These are phyloP conservation scores for Claviceps sorghi DNA, from an alignment of 2,329 filamentous ascomycete genomes.

Conservation along the genomic window DNA sequence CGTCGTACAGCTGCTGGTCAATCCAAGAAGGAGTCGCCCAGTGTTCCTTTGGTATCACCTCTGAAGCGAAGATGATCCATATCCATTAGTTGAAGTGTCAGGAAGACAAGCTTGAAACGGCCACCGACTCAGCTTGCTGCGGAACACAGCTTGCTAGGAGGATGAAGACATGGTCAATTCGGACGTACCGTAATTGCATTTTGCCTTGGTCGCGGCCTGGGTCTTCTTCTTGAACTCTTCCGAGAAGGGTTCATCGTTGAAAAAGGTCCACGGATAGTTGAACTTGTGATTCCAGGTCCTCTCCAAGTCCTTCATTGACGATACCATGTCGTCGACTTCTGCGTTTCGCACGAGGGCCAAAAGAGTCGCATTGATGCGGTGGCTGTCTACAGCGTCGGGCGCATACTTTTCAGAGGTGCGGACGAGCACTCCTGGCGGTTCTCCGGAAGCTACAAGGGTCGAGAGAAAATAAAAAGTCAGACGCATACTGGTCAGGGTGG, in stretches of 20 bases:
- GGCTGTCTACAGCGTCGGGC: conserved; percentile 57
- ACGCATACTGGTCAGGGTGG: background rate
- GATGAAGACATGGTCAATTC: background rate
- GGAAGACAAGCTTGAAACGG: background rate
- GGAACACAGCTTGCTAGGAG: too few relatives aligned
- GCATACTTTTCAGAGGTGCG: conserved; percentile 66
- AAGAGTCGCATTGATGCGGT: conserved; percentile 85
- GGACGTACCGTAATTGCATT: conserved; percentile 65
- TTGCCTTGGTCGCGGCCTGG: conserved; percentile 68
- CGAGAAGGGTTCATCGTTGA: conserved; percentile 89
- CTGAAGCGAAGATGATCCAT: conserved; percentile 24
- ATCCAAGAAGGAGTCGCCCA: conserved; percentile 92
- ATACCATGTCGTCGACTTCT: conserved; percentile 70
- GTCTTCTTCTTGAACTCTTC: conserved; percentile 85
- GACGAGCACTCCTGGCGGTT: conserved; percentile 64
- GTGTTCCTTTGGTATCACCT: conserved; percentile 84
- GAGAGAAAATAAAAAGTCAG: conserved; percentile 6
- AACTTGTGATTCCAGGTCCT: conserved; percentile 96
- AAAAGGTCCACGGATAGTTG: conserved; percentile 99
- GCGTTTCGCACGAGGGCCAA: conserved; percentile 85
- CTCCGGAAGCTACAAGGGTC: conserved; percentile 51
- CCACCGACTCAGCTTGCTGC: background rate
- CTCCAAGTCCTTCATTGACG: conserved; percentile 84
- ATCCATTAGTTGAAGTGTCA: background rate
- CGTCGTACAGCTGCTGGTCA: conserved; percentile 68